Evolutionary conservation across 1,139 yeast genomes (phyloP).

Genomic region (Debaryomyces psychrophilus): DNA sequence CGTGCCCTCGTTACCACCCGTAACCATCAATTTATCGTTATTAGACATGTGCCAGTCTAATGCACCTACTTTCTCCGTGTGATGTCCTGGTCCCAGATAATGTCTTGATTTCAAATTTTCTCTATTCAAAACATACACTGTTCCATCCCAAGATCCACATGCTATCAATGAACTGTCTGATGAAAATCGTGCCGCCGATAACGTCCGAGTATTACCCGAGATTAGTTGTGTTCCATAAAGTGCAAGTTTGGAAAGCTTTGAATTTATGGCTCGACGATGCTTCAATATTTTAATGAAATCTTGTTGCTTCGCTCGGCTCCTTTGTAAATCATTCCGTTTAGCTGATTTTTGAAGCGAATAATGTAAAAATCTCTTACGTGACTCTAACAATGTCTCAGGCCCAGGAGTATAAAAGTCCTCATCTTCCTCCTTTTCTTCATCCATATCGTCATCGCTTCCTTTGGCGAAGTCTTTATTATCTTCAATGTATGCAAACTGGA

Average conservation of each 20-base stretch:
- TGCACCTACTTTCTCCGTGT: slow-evolving; percentile 69
- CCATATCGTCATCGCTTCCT: slow-evolving; percentile 27
- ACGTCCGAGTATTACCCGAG: slow-evolving; percentile 60
- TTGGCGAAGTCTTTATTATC: slow-evolving; percentile 25
- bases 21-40: slow-evolving; percentile 30
- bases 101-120: slow-evolving; percentile 36
- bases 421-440: slow-evolving; percentile 54
- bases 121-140: slow-evolving; percentile 51
- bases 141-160: slow-evolving; percentile 88
- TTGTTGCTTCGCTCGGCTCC: slow-evolving; percentile 20
- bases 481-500: slow-evolving; percentile 13
- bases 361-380: slow-evolving; percentile 55
- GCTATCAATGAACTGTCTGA: slow-evolving; percentile 42
- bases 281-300: slow-evolving; percentile 36
- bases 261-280: slow-evolving; percentile 50
- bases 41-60: slow-evolving; percentile 57
- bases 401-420: slow-evolving; percentile 91
- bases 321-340: slow-evolving; percentile 38
- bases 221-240: slow-evolving; percentile 72
- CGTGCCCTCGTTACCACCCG: slow-evolving; percentile 71
- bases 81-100: slow-evolving; percentile 35
- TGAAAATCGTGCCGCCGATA: slow-evolving; percentile 60
- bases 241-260: slow-evolving; percentile 40
- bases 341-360: slow-evolving; percentile 53
- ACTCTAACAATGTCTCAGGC: slow-evolving; percentile 51